Evolutionary conservation across 192 early-diverging fungal genomes (phyloP).

Genomic region (Phycomyces nitens): DNA sequence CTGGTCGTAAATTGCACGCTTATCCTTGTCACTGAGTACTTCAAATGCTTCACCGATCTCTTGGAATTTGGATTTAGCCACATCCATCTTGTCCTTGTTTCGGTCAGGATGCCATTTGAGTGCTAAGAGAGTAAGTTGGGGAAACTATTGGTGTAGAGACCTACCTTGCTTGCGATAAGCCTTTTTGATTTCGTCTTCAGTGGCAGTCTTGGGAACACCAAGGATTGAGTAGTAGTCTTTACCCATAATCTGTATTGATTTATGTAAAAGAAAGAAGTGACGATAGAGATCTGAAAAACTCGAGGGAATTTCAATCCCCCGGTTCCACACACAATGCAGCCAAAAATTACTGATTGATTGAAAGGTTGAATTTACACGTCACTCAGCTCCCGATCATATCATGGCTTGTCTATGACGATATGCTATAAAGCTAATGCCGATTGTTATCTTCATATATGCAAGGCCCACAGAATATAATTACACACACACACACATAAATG

Average conservation of each 20-base stretch:
- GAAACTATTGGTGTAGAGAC: too few species aligned
- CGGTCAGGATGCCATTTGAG: constrained; percentile 83
- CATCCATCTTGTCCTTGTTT: constrained; percentile 56
- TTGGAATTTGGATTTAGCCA: constrained; percentile 88
- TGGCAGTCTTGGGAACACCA: constrained; percentile 69
- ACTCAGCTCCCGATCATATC: too few species aligned
- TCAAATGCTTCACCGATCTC: constrained; percentile 98
- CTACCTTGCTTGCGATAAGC: constrained; percentile 66
- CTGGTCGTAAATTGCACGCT: constrained; percentile 92
- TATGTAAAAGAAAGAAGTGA: too few species aligned
- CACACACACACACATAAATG: not conserved
- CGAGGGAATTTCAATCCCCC: too few species aligned
- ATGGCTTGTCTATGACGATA: too few species aligned
- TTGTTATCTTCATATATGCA: too few species aligned
- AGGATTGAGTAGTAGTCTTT: constrained; percentile 97
- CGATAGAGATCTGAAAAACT: too few species aligned
- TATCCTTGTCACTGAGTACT: constrained; percentile 88
- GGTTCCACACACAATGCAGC: too few species aligned
- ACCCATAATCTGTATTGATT: constrained; percentile 49
- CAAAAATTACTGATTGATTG: too few species aligned
- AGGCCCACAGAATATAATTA: not conserved
- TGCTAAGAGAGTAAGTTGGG: constrained; percentile 28
- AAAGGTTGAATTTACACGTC: too few species aligned
- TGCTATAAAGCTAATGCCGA: too few species aligned
- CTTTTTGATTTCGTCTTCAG: constrained; percentile 77